phyloP scores from a whole-genome alignment of 2,329 filamentous ascomycete species.

The Verticillium nubilum region DNA sequence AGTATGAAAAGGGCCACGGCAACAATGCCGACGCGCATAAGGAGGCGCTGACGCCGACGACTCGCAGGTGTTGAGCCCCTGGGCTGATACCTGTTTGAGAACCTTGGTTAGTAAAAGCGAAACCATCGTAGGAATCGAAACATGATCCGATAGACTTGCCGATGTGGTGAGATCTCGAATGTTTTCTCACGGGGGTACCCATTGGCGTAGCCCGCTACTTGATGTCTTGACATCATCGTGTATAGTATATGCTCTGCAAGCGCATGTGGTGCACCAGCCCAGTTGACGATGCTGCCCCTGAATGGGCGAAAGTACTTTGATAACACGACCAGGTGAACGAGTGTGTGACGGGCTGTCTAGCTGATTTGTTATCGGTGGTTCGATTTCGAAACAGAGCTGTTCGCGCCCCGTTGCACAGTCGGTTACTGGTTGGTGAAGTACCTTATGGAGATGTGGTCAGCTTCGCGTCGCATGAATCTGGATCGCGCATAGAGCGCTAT shows the following conservation, averaged over 20 bases:
- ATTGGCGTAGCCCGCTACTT: constrained; percentile 69
- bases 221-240: constrained; percentile 83
- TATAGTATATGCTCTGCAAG: constrained; percentile 18
- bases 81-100: constrained; percentile 67
- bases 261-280: not conserved
- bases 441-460: not conserved
- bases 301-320: not conserved
- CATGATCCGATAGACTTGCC: constrained; percentile 45
- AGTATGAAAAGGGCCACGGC: constrained; percentile 49
- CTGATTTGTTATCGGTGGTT: not conserved
- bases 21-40: constrained; percentile 58
- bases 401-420: not conserved
- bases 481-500: not conserved
- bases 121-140: not conserved
- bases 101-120: not conserved
- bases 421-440: not conserved
- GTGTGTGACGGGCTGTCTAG: not conserved
- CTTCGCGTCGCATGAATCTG: not conserved
- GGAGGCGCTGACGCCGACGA: constrained; percentile 66
- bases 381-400: not conserved
- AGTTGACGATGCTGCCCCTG: not conserved
- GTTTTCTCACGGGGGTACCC: constrained; percentile 74
- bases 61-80: constrained; percentile 67
- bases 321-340: not conserved
- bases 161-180: constrained; percentile 85